Percentiles rank a stretch among this genome's conserved stretches.
phyloP scores from a whole-genome alignment of 148 eudicot species.

The Cornus florida region DNA sequence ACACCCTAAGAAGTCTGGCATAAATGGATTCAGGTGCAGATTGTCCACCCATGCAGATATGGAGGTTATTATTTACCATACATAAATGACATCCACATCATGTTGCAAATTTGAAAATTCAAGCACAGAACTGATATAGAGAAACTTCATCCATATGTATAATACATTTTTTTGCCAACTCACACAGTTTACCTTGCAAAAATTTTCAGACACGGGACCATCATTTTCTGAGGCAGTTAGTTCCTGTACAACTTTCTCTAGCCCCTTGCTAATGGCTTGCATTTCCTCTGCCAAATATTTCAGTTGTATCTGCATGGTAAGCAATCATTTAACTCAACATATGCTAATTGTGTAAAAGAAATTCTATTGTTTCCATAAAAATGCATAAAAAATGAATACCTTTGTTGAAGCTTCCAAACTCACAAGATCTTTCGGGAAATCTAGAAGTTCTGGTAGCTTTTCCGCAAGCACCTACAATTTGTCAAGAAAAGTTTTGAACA shows the following conservation, averaged over 20 bases:
- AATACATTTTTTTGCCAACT: no score
- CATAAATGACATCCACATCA: no score
- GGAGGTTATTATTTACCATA: no score
- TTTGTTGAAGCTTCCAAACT: conserved; percentile 82
- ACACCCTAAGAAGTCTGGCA: no score
- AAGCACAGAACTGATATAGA: no score
- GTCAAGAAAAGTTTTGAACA: no score
- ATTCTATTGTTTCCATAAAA: no score
- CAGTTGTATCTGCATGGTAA: conserved; percentile 61
- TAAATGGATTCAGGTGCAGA: no score
- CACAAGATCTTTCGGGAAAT: conserved; percentile 74
- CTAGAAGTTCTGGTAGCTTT: conserved; percentile 78
- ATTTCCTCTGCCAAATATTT: conserved; percentile 85
- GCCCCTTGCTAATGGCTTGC: conserved; percentile 90
- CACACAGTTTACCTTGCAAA: conserved; percentile 48
- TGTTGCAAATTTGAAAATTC: no score
- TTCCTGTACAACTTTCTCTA: conserved; percentile 79
- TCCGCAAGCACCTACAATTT: conserved; percentile 68
- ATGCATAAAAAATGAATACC: conserved; percentile 36
- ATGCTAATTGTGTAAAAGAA: no score
- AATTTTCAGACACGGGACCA: conserved; percentile 62
- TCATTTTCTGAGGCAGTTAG: conserved; percentile 70
- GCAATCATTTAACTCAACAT: not conserved
- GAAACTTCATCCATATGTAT: no score
- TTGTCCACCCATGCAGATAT: no score